Conservation (phyloP, 306 rosid species). For the Luffa aegyptiaca region DNA sequence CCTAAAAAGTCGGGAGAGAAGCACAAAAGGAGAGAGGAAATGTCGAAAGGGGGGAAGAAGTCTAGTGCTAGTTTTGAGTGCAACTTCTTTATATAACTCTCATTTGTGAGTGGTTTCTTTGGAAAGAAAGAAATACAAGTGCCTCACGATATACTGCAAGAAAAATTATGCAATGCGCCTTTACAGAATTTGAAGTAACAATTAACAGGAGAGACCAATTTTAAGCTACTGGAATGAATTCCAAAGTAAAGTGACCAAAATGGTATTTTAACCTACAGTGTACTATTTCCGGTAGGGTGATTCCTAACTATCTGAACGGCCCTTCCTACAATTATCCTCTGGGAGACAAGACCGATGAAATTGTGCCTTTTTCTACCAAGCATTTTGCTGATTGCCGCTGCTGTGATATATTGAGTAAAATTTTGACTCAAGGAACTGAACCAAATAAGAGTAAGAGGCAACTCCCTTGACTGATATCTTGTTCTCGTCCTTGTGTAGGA, state of each 20-base stretch:
- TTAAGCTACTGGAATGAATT: too few species aligned
- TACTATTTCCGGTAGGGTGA: too few species aligned
- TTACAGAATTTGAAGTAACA: too few species aligned
- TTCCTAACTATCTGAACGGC: too few species aligned
- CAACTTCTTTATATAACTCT: neutral
- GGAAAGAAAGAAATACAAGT: too few species aligned
- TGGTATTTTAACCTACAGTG: too few species aligned
- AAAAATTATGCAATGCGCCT: too few species aligned
- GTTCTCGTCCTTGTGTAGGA: constrained; percentile 31
- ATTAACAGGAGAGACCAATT: too few species aligned
- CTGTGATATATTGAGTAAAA: neutral
- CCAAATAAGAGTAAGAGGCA: neutral
- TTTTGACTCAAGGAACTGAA: neutral
- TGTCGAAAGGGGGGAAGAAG: neutral
- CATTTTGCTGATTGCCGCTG: neutral
- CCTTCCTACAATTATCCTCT: neutral
- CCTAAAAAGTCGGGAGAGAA: too few species aligned
- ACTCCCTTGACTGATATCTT: neutral
- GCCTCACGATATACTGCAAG: too few species aligned
- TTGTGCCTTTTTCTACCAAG: neutral
- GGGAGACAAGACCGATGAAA: neutral
- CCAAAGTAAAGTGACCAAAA: too few species aligned
- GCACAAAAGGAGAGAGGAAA: neutral
- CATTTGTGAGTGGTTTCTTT: too few species aligned
- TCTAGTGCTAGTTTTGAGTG: neutral